These are phyloP conservation scores for Acanthamoeba lenticulata DNA, from an alignment of 208 protist genomes.

Conservation along the genomic window DNA sequence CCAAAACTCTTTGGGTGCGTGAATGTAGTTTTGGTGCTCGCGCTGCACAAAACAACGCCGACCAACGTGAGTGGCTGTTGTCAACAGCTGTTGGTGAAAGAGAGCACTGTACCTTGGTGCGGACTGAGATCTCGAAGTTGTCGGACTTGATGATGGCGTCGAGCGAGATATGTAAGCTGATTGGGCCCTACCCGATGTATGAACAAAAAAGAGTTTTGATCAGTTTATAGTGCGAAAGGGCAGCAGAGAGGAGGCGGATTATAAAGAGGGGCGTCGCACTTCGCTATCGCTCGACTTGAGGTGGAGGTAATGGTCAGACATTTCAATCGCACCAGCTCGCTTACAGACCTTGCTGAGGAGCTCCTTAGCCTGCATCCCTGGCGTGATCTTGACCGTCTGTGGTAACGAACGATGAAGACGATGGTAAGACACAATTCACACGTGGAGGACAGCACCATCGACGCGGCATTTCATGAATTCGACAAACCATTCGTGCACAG, in stretches of 20 bases:
- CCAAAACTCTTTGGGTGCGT: constrained; percentile 49
- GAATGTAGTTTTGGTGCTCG: constrained; percentile 33
- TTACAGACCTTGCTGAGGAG: constrained; percentile 31
- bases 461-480: neutral
- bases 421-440: neutral
- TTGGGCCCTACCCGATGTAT: neutral
- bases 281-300: constrained; percentile 39
- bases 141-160: constrained; percentile 11
- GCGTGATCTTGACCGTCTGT: constrained; percentile 43
- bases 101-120: neutral
- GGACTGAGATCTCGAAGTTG: constrained; percentile 19
- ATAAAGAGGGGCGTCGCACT: neutral
- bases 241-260: neutral
- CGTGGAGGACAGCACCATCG: neutral
- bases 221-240: neutral
- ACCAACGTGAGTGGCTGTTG: neutral
- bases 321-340: constrained; percentile 17
- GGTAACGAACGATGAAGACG: neutral
- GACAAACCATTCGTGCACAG: neutral
- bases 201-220: neutral
- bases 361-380: constrained; percentile 51
- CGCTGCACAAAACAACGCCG: neutral
- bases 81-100: neutral
- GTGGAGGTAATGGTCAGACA: constrained; percentile 33
- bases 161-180: neutral